These are phyloP conservation scores for Trichosanthes truncata DNA, from an alignment of 306 rosid species.

Conservation along the genomic window DNA sequence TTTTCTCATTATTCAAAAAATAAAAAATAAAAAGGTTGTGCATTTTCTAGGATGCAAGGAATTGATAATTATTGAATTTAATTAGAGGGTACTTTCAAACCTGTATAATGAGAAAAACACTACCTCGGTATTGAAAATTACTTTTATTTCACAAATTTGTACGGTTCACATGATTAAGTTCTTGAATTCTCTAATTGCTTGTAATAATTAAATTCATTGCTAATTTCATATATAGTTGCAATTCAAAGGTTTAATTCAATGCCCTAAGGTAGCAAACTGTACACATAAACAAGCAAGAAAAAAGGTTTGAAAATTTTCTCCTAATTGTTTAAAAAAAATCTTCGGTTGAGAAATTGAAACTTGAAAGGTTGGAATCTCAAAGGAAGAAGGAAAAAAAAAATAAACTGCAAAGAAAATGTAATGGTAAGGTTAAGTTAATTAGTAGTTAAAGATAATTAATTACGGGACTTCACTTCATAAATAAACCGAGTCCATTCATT, in stretches of 20 bases:
- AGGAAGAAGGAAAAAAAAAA: neutral
- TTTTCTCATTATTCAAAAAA: neutral
- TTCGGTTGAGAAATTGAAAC: neutral
- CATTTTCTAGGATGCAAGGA: neutral
- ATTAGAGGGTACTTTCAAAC: neutral
- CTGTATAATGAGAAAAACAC: neutral
- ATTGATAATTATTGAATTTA: neutral
- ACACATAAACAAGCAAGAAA: neutral
- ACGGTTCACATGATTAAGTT: neutral
- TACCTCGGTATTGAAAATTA: neutral
- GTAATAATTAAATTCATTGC: neutral
- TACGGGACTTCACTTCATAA: neutral
- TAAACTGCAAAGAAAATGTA: neutral
- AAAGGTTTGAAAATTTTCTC: neutral
- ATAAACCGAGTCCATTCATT: neutral
- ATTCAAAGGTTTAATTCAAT: neutral
- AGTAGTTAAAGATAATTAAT: neutral
- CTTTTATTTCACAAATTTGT: neutral
- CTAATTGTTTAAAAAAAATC: neutral
- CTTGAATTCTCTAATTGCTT: neutral
- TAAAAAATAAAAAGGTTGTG: too few relatives aligned
- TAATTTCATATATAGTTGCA: neutral
- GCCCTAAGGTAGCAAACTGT: neutral
- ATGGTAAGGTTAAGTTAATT: neutral
- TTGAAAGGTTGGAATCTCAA: neutral